These are phyloP conservation scores for Hansenula anomala DNA, from an alignment of 1,139 yeast genomes.

Conservation along the genomic window DNA sequence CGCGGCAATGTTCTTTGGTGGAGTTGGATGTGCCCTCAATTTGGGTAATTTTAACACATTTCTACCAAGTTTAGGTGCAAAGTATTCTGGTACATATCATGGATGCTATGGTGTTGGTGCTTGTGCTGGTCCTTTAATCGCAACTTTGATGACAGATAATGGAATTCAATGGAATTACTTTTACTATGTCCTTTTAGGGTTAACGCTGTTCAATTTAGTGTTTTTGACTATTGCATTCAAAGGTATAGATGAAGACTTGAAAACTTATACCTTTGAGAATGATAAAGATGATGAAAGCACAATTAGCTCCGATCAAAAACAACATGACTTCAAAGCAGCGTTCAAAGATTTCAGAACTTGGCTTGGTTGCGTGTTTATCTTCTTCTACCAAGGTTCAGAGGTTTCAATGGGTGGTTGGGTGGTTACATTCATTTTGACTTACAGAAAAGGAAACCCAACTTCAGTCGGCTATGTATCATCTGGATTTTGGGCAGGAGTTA, in stretches of 20 bases:
- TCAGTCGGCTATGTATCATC: slow-evolving; percentile 62
- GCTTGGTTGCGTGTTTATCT: slow-evolving; percentile 48
- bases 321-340: slow-evolving; percentile 28
- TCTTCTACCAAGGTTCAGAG: slow-evolving; percentile 66
- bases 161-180: slow-evolving; percentile 51
- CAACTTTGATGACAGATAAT: slow-evolving; percentile 41
- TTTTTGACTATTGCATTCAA: slow-evolving; percentile 33
- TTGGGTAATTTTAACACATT: slow-evolving; percentile 57
- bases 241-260: slow-evolving; percentile 39
- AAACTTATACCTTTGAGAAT: slow-evolving; percentile 5
- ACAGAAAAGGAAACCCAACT: slow-evolving; percentile 41
- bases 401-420: slow-evolving; percentile 71
- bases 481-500: slow-evolving; percentile 70
- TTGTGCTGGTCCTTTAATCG: slow-evolving; percentile 52
- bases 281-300: slow-evolving; percentile 3
- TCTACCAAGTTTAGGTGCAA: slow-evolving; percentile 44
- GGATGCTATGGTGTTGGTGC: slow-evolving; percentile 68
- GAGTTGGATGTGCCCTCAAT: slow-evolving; percentile 53
- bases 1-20: slow-evolving; percentile 52
- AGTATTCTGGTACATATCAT: slow-evolving; percentile 49
- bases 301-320: too few relatives aligned
- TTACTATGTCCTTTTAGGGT: slow-evolving; percentile 43
- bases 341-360: slow-evolving; percentile 43
- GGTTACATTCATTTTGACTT: slow-evolving; percentile 55
- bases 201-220: slow-evolving; percentile 28